A percentile compares a stretch with the other conserved stretches of the same genome.
These are phyloP conservation scores for Pseudogymnoascus sp. DNA, from an alignment of 2,329 filamentous ascomycete species.

Conservation along the genomic window DNA sequence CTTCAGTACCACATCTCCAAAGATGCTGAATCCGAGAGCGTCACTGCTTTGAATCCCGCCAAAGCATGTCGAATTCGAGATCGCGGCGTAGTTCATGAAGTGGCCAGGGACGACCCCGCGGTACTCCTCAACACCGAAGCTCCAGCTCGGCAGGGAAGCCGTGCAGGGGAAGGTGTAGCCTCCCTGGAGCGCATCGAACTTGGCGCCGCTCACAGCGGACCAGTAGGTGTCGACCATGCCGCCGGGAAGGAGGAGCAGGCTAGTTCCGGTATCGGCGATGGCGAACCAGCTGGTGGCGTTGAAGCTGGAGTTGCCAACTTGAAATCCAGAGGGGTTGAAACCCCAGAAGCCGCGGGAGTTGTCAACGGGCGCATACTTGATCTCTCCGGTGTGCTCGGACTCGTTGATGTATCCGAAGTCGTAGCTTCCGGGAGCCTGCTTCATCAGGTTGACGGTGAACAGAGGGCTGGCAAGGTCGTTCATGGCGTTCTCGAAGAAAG, in stretches of 20 bases:
- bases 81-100: slow-evolving; percentile 26
- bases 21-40: slow-evolving; percentile 22
- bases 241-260: slow-evolving; percentile 27
- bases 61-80: slow-evolving; percentile 17
- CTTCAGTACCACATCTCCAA: slow-evolving; percentile 27
- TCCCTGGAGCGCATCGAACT: slow-evolving; percentile 19
- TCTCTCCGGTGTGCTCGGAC: slow-evolving; percentile 40
- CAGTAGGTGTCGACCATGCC: slow-evolving; percentile 28
- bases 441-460: slow-evolving; percentile 44
- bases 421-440: slow-evolving; percentile 37
- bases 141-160: slow-evolving; percentile 25
- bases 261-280: slow-evolving; percentile 31
- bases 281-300: slow-evolving; percentile 27
- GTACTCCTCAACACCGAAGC: slow-evolving; percentile 24
- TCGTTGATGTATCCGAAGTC: slow-evolving; percentile 46
- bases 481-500: slow-evolving; percentile 16
- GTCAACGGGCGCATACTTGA: slow-evolving; percentile 43
- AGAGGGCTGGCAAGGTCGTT: slow-evolving; percentile 29
- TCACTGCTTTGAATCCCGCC: slow-evolving; percentile 17
- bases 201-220: slow-evolving; percentile 23
- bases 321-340: slow-evolving; percentile 40
- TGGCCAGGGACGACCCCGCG: slow-evolving; percentile 24
- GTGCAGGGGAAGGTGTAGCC: slow-evolving; percentile 28
- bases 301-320: slow-evolving; percentile 38
- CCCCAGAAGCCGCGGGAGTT: slow-evolving; percentile 42